Conservation (phyloP, 176 grass and related monocot species). For the maize (Zea mays) region DNA sequence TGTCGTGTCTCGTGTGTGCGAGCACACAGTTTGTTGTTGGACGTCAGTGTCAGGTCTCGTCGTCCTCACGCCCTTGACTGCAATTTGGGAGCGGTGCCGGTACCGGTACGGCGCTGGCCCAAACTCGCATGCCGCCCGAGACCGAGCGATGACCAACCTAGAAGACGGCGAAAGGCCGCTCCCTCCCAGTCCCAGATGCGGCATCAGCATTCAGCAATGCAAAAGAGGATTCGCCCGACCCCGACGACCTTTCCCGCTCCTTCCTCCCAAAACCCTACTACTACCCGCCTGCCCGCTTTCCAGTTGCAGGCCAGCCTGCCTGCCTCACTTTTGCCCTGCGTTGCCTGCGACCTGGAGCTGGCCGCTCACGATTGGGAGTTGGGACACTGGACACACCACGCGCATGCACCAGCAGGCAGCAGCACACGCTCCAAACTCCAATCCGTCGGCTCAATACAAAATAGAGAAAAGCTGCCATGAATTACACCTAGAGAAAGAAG, state of each 20-base stretch:
- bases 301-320: constrained; percentile 24
- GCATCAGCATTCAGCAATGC: too few species aligned
- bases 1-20: too few species aligned
- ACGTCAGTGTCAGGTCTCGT: too few species aligned
- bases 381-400: constrained; percentile 17
- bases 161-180: constrained; percentile 18
- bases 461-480: constrained; percentile 1
- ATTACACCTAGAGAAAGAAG: not conserved
- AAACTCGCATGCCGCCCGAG: constrained; percentile 19
- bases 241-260: not conserved
- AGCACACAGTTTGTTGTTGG: too few species aligned
- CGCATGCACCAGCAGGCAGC: not conserved
- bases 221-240: not conserved
- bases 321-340: not conserved
- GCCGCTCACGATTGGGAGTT: too few species aligned
- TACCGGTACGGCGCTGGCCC: not conserved
- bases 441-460: not conserved
- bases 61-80: too few species aligned
- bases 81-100: too few species aligned
- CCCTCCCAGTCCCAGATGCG: not conserved
- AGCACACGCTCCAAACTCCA: not conserved
- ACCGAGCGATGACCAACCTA: not conserved
- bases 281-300: constrained; percentile 22
- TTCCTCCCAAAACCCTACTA: constrained; percentile 8
- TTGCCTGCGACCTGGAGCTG: not conserved